Conservation (phyloP, 2,329 filamentous ascomycete genomes). For the Aspergillus ochraceus region DNA sequence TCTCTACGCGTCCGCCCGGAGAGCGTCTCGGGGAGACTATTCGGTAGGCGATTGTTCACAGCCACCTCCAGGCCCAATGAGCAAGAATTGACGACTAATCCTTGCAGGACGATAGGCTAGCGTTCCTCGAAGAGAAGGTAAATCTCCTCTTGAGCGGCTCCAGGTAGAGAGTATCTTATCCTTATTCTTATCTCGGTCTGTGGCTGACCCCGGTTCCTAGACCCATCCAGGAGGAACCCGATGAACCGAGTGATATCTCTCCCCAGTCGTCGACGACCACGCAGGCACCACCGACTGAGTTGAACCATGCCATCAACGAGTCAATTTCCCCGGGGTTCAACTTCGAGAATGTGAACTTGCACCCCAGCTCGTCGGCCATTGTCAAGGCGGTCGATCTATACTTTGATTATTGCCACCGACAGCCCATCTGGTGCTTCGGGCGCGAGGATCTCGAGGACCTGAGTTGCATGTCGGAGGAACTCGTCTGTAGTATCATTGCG, state of each 20-base stretch:
- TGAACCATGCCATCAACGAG: conserved; percentile 18
- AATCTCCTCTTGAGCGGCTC: conserved; percentile 51
- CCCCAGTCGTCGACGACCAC: conserved; percentile 20
- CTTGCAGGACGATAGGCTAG: conserved; percentile 52
- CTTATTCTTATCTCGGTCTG: neutral
- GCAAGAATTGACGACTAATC: conserved; percentile 2
- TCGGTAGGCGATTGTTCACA: conserved; percentile 39
- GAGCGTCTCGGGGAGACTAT: conserved; percentile 42
- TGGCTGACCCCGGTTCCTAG: conserved; percentile 18
- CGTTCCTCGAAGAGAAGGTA: conserved; percentile 54
- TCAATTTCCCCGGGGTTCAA: conserved; percentile 23
- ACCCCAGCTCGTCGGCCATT: conserved; percentile 22
- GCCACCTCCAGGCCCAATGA: neutral
- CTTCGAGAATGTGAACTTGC: conserved; percentile 25
- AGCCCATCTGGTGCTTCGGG: conserved; percentile 41
- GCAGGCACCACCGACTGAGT: conserved; percentile 19
- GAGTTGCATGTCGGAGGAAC: conserved; percentile 31
- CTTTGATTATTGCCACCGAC: conserved; percentile 38
- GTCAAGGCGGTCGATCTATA: conserved; percentile 33
- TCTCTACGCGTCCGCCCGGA: conserved; percentile 42
- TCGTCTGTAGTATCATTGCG: conserved; percentile 35
- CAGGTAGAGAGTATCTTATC: conserved; percentile 23
- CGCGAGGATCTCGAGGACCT: conserved; percentile 31
- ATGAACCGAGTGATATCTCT: conserved; percentile 10
- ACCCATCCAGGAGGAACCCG: conserved; percentile 11